Conservation (phyloP, 2,329 filamentous ascomycete species). For the Didymellaceae sp. region DNA sequence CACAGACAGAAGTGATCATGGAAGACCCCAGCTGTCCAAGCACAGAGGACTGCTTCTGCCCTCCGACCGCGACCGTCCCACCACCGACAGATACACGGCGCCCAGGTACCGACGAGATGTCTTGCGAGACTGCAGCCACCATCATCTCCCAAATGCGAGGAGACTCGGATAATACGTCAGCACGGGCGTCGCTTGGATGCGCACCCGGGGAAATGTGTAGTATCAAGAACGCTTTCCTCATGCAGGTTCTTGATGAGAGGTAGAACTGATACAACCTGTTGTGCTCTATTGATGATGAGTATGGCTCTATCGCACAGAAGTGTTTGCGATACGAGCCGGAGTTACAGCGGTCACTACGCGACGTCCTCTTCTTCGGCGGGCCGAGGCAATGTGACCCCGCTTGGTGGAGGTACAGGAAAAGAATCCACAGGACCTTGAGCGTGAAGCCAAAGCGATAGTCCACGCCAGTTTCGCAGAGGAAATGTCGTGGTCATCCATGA, state of each 20-base stretch:
- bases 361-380: too few relatives aligned
- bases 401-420: too few relatives aligned
- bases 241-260: conserved; percentile 35
- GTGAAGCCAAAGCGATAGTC: neutral
- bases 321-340: too few relatives aligned
- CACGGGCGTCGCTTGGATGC: conserved; percentile 32
- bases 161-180: conserved; percentile 26
- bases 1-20: neutral
- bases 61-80: conserved; percentile 14
- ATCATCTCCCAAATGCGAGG: conserved; percentile 40
- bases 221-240: conserved; percentile 33
- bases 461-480: neutral
- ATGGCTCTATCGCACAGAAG: too few relatives aligned
- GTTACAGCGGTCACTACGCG: too few relatives aligned
- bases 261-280: conserved; percentile 1
- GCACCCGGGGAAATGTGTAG: conserved; percentile 23
- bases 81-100: neutral
- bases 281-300: neutral
- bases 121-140: conserved; percentile 36
- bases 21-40: conserved; percentile 24
- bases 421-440: neutral
- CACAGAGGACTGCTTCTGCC: conserved; percentile 30
- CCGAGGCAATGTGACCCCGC: too few relatives aligned
- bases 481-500: neutral
- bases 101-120: conserved; percentile 26